Percentiles rank a stretch among this genome's conserved stretches.
phyloP scores from a whole-genome alignment of 2,329 filamentous ascomycete genomes.

The Capronia coronata region DNA sequence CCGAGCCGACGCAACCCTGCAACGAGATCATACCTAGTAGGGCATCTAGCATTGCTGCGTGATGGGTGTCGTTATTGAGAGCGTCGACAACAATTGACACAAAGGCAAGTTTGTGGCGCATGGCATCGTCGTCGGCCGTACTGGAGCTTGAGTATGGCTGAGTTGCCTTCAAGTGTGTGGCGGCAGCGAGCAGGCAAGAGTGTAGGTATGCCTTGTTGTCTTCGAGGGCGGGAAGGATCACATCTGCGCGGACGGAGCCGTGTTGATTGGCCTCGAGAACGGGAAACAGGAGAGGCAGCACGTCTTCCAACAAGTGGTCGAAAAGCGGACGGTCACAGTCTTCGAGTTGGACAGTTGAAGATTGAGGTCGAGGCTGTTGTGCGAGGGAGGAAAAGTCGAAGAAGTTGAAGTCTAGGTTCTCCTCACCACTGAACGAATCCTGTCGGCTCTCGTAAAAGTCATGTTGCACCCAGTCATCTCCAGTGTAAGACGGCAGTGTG shows the following conservation, averaged over 20 bases:
- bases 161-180: conserved; percentile 82
- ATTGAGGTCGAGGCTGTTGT: conserved; percentile 44
- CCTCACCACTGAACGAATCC: conserved; percentile 58
- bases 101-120: conserved; percentile 83
- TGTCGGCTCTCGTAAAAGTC: conserved; percentile 49
- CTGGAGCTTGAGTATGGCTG: conserved; percentile 30
- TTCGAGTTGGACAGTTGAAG: conserved; percentile 65
- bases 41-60: conserved; percentile 83
- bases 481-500: conserved; percentile 56
- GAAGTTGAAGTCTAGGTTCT: conserved; percentile 67
- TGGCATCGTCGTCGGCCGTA: conserved; percentile 71
- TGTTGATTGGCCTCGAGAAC: conserved; percentile 86
- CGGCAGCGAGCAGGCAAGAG: conserved; percentile 89
- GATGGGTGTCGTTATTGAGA: conserved; percentile 70
- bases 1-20: conserved; percentile 81
- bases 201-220: conserved; percentile 90
- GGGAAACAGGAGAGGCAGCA: conserved; percentile 84
- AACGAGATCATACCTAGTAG: conserved; percentile 95
- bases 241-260: conserved; percentile 69
- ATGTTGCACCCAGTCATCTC: conserved; percentile 62
- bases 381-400: conserved; percentile 71
- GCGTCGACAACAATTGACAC: conserved; percentile 80
- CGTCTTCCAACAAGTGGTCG: conserved; percentile 83
- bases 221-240: conserved; percentile 81
- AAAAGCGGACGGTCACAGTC: conserved; percentile 81